Conservation (phyloP, 2,329 filamentous ascomycete genomes). For the Diaporthe nobilis region DNA sequence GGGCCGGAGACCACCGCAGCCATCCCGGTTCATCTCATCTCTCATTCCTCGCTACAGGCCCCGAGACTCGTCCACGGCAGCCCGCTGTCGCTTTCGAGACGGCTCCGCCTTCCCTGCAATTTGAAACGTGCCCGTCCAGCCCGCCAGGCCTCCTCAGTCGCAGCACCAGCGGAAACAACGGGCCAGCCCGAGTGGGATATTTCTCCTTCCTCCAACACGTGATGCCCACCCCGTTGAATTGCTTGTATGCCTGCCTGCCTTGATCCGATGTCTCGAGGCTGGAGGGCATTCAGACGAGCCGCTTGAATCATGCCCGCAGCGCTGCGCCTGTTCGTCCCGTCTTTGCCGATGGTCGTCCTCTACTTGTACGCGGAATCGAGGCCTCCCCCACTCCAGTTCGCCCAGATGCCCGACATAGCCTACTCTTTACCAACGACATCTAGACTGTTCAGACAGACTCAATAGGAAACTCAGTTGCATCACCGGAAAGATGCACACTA, state of each 20-base stretch:
- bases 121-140: constrained; percentile 28
- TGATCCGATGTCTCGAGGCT: background rate
- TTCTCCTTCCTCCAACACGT: background rate
- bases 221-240: background rate
- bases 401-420: background rate
- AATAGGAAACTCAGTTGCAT: background rate
- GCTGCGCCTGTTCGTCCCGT: constrained; percentile 10
- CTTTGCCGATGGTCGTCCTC: background rate
- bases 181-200: constrained; percentile 10
- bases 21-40: constrained; percentile 23
- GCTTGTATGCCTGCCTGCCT: background rate
- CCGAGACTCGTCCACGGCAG: constrained; percentile 21
- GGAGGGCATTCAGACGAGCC: constrained; percentile 1
- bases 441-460: background rate
- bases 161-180: background rate
- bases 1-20: background rate
- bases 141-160: background rate
- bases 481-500: background rate
- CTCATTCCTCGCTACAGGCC: constrained; percentile 18
- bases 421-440: background rate
- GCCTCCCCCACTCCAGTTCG: background rate
- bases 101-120: constrained; percentile 27
- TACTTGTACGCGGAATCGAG: background rate
- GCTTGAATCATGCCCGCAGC: background rate
- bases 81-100: constrained; percentile 28